Evolutionary conservation across 805 yeast species (phyloP), one percentile per base, ranked within the genome.

Genomic region (Dipodascopsis tothii): DNA sequence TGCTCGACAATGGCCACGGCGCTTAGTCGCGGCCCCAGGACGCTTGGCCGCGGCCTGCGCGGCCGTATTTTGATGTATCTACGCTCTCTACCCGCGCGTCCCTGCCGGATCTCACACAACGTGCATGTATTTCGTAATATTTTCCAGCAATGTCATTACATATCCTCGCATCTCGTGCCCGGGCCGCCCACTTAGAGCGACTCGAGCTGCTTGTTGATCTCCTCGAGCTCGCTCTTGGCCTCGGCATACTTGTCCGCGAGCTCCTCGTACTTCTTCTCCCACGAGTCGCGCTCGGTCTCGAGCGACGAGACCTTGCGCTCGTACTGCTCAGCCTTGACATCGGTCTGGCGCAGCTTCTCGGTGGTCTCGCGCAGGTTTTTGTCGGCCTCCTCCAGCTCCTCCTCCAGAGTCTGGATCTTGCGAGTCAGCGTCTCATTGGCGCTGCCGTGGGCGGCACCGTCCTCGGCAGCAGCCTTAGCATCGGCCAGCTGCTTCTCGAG

Each of bases 121-220:
- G n/a, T n/a, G n/a, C n/a, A n/a, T n/a, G n/a, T n/a, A n/a, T n/a
- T n/a, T n/a, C n/a, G n/a, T n/a, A n/a, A n/a, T n/a, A n/a, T n/a
- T n/a, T n/a, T n/a, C n/a, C n/a, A n/a, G n/a, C n/a, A n/a, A n/a
- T n/a, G n/a, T n/a, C n/a, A n/a, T n/a, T n/a, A n/a, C n/a, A n/a
- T n/a, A n/a, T n/a, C n/a, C n/a, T n/a, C n/a, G n/a, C n/a, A n/a
- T n/a, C n/a, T n/a, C n/a, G n/a, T n/a, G n/a, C n/a, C n/a, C n/a
- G n/a, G n/a, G n/a, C n/a, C n/a, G n/a, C n/a, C 36, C 25, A 18
- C 23, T 55, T 61, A 68, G 54, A 69, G 59, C 43, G 64, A 78
- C 70, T 92, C 97, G 69, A 92, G 81, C 72, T 94, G 96, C 65
- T 87, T 86, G 66, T 87, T 81, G 72, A 92, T 88, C 71, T 88